phyloP scores from a whole-genome alignment of 345 rosid genomes.

The Jatropha curcas region DNA sequence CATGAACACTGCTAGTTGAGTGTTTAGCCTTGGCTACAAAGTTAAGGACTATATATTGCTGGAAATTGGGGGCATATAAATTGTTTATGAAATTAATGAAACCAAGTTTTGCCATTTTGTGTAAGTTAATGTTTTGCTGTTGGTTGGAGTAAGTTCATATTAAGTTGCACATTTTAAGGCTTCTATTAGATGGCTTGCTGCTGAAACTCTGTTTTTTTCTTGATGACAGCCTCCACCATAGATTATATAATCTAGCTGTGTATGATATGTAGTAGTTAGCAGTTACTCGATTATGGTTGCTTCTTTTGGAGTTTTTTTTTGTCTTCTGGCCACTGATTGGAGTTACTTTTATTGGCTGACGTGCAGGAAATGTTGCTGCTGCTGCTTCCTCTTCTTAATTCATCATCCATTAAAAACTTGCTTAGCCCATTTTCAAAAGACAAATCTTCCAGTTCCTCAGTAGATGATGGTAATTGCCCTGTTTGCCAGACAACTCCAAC shows the following conservation, averaged over 20 bases:
- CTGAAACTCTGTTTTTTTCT: neutral
- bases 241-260: neutral
- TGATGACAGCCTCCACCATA: neutral
- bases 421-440: conserved; percentile 85
- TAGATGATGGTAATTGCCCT: conserved; percentile 68
- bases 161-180: no score
- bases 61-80: neutral
- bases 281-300: neutral
- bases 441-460: conserved; percentile 57
- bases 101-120: neutral
- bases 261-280: neutral
- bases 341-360: conserved; percentile 9
- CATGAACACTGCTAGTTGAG: neutral
- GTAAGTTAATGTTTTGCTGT: neutral
- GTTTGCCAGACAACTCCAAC: conserved; percentile 78
- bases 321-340: neutral
- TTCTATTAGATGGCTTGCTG: neutral
- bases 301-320: neutral
- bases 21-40: neutral
- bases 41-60: neutral
- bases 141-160: neutral
- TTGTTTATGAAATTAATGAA: neutral
- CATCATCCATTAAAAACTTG: conserved; percentile 69
- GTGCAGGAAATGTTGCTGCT: conserved; percentile 90
- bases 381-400: conserved; percentile 97